Conservation (phyloP, 2,329 filamentous ascomycete species). For the Penicillium fuscoglaucum region DNA sequence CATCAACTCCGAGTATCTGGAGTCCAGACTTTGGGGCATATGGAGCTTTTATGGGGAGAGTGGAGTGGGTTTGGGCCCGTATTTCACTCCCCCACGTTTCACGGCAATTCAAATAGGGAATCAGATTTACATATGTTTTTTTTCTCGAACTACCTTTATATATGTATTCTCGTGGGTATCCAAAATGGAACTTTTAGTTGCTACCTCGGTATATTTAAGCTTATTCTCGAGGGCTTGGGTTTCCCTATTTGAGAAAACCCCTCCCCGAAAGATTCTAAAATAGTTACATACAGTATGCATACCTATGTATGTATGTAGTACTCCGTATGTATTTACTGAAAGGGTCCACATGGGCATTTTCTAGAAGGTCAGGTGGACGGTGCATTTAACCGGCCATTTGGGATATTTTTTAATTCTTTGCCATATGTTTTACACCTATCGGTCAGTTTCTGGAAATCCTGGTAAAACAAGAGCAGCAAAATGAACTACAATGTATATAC, state of each 20-base stretch:
- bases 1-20: constrained; percentile 4
- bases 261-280: neutral
- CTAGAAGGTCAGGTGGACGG: neutral
- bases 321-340: neutral
- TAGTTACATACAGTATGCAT: neutral
- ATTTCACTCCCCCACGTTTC: constrained; percentile 8
- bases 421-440: neutral
- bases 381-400: neutral
- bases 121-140: no score
- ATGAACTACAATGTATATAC: neutral
- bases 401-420: neutral
- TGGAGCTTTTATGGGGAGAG: constrained; percentile 8
- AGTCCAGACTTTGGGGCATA: constrained; percentile 1
- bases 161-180: no score
- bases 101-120: neutral
- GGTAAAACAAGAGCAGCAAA: neutral
- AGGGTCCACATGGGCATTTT: neutral
- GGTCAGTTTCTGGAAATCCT: neutral
- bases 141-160: no score
- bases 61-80: constrained; percentile 4
- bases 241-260: neutral
- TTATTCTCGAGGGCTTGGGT: neutral
- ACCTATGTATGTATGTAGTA: neutral
- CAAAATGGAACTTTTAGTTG: neutral
- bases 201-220: neutral